Evolutionary conservation across 371 early-diverging fungal species (phyloP).

Genomic region (Blakeslea trispora): DNA sequence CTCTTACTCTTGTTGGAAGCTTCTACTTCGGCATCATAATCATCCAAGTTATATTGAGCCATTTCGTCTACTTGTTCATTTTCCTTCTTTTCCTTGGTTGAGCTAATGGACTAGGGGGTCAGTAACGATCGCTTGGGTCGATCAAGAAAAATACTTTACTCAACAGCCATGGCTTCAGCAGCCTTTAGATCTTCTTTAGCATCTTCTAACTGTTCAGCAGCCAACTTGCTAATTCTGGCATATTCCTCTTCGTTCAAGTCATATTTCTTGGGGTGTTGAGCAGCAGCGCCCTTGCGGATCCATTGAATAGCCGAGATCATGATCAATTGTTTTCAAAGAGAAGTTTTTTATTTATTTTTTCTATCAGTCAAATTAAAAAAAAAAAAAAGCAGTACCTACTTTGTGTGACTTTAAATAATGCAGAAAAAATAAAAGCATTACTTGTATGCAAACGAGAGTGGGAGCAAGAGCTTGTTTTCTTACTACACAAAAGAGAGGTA

Average conservation of each 20-base stretch:
- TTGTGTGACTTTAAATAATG: too few relatives aligned
- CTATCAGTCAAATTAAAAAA: conserved; percentile 4
- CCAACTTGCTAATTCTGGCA: conserved; percentile 71
- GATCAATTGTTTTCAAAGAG: conserved; percentile 2
- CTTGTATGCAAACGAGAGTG: too few relatives aligned
- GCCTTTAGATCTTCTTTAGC: conserved; percentile 70
- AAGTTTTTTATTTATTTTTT: not conserved
- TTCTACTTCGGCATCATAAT: conserved; percentile 67
- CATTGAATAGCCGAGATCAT: conserved; percentile 85
- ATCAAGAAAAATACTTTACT: conserved; percentile 16
- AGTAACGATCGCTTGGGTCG: too few relatives aligned
- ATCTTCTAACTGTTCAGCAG: conserved; percentile 70
- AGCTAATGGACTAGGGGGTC: not conserved
- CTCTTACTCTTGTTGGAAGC: conserved; percentile 44
- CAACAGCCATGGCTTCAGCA: conserved; percentile 52
- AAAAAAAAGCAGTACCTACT: not conserved
- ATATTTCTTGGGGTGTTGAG: conserved; percentile 73
- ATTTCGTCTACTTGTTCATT: conserved; percentile 58
- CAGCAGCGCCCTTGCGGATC: conserved; percentile 90
- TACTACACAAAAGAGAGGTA: too few relatives aligned
- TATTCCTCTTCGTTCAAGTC: conserved; percentile 87
- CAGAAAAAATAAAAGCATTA: too few relatives aligned
- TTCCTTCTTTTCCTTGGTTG: not conserved
- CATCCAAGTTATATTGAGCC: conserved; percentile 75
- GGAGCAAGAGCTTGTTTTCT: too few relatives aligned